A percentile compares a stretch with the other conserved stretches of the same genome.
These are phyloP conservation scores for Globisporangium barbulae DNA, from an alignment of 352 stramenopile genomes.

Conservation along the genomic window DNA sequence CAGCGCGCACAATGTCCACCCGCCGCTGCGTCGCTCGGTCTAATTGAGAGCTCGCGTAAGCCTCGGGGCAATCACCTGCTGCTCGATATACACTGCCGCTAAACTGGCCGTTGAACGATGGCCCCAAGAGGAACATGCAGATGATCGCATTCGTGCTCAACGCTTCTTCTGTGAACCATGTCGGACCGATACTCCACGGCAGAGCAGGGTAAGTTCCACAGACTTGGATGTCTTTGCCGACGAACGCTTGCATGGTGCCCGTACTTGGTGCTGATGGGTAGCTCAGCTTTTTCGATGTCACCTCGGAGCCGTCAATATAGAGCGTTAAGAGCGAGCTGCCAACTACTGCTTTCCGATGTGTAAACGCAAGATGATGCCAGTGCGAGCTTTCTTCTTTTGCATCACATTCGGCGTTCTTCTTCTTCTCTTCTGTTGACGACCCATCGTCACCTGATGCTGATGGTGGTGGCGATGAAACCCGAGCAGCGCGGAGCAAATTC, in stretches of 20 bases:
- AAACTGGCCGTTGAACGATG: conserved; percentile 55
- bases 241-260: conserved; percentile 54
- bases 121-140: conserved; percentile 67
- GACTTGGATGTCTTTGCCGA: conserved; percentile 75
- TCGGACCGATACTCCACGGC: conserved; percentile 57
- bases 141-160: conserved; percentile 38
- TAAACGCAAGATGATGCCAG: conserved; percentile 76
- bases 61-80: conserved; percentile 69
- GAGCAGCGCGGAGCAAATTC: conserved; percentile 27
- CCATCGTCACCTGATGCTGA: background rate
- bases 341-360: conserved; percentile 65
- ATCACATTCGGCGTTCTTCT: background rate
- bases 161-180: conserved; percentile 67
- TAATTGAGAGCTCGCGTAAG: conserved; percentile 51
- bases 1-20: conserved; percentile 47
- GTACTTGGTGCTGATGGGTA: conserved; percentile 50
- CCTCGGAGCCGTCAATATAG: conserved; percentile 70
- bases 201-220: conserved; percentile 61
- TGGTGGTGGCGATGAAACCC: background rate
- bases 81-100: conserved; percentile 64
- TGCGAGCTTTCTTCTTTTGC: conserved; percentile 32
- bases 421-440: conserved; percentile 5
- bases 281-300: conserved; percentile 69
- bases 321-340: conserved; percentile 70
- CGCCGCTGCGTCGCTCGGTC: conserved; percentile 50